Conservation (phyloP, 106 monocot species). For the Vanilla planifolia region DNA sequence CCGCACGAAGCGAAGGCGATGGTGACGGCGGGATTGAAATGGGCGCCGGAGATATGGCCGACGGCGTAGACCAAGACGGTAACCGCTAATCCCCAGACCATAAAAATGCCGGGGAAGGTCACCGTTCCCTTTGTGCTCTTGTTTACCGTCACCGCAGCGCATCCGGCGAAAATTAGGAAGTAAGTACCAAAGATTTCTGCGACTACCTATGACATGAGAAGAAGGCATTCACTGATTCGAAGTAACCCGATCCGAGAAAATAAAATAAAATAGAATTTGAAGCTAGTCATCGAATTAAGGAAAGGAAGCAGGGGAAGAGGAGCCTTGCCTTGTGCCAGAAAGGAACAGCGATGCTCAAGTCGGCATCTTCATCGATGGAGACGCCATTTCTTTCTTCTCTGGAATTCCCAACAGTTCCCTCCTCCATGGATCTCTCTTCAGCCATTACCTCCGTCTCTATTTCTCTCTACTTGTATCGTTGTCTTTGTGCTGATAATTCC, state of each 20-base stretch:
- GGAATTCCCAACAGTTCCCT: constrained; percentile 8
- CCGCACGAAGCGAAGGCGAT: constrained; percentile 58
- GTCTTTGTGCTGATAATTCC: too few relatives aligned
- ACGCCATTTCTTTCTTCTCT: not conserved
- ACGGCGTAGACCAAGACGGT: constrained; percentile 79
- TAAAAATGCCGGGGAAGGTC: constrained; percentile 66
- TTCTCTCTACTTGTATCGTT: too few relatives aligned
- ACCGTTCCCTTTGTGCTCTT: constrained; percentile 38
- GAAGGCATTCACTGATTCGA: not conserved
- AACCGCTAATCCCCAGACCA: constrained; percentile 71
- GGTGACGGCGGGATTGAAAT: constrained; percentile 82
- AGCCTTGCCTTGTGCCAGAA: constrained; percentile 46
- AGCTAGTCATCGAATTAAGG: too few relatives aligned
- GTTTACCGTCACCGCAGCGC: constrained; percentile 60
- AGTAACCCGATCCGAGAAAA: not conserved
- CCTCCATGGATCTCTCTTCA: constrained; percentile 26
- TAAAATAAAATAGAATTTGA: too few relatives aligned
- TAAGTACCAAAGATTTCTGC: constrained; percentile 76
- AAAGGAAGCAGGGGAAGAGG: not conserved
- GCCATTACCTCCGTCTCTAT: constrained; percentile 17
- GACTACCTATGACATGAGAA: constrained; percentile 27
- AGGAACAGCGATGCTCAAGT: constrained; percentile 13
- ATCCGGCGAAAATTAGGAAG: constrained; percentile 77
- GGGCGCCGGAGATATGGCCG: constrained; percentile 87
- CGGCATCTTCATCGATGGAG: not conserved